These are phyloP conservation scores for Chaetomium fimeti DNA, from an alignment of 495 filamentous ascomycete genomes.

Conservation along the genomic window DNA sequence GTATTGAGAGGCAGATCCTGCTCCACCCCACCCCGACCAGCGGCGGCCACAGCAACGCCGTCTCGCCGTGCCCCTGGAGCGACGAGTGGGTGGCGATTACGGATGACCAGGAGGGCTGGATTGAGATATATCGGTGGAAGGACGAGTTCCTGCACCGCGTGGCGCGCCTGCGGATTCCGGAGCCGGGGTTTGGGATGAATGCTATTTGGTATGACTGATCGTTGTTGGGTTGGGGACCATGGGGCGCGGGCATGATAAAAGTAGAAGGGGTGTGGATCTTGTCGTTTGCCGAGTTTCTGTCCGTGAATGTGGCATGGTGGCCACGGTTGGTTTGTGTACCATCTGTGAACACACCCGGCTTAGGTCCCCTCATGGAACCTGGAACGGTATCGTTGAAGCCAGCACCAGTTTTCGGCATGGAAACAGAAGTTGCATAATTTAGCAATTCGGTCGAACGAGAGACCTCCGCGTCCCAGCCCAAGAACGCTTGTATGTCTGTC, in stretches of 20 bases:
- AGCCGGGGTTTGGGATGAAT: conserved; percentile 87
- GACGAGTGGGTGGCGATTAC: conserved; percentile 84
- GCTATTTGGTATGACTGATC: conserved; percentile 80
- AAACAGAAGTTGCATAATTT: too few relatives aligned
- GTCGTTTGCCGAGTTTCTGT: background rate
- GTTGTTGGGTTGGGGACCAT: background rate
- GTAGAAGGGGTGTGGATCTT: too few relatives aligned
- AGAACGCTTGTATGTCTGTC: too few relatives aligned
- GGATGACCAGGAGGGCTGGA: conserved; percentile 77
- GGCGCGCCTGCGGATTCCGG: conserved; percentile 68
- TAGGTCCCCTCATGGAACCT: too few relatives aligned
- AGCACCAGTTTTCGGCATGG: too few relatives aligned
- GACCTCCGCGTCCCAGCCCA: too few relatives aligned
- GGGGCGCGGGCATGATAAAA: background rate
- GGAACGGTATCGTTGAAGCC: too few relatives aligned
- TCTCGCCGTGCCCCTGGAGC: conserved; percentile 73
- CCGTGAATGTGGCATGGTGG: too few relatives aligned
- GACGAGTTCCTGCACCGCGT: conserved; percentile 75
- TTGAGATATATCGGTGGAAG: conserved; percentile 83
- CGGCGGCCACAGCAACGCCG: conserved; percentile 81
- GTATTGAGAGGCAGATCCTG: conserved; percentile 71
- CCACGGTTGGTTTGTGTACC: background rate
- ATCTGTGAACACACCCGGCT: too few relatives aligned
- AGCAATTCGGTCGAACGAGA: too few relatives aligned
- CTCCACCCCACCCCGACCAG: conserved; percentile 81